Evolutionary conservation across 305 asterid species (phyloP), one percentile per base, ranked within the genome.

Genomic region (Fraxinus velutina): DNA sequence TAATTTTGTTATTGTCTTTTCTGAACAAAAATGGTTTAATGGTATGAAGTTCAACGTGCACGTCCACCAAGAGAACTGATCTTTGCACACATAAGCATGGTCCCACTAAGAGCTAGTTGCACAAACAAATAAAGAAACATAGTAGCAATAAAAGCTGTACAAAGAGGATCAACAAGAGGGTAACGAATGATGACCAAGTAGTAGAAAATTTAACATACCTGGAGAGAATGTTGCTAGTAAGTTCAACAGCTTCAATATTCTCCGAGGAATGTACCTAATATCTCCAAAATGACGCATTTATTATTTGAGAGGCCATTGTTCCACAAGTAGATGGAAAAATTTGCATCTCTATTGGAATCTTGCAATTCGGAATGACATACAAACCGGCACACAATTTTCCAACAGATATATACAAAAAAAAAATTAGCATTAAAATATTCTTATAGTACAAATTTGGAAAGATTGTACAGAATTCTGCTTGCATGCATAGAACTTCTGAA

Each of bases 201-300:
- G 60, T 84, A 10, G 64, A 37, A 30, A 83, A 70, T 24, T 78
- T 82, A 83, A 83, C 87, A 83, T 88, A 94, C 99, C 99, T 91
- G 68, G 97, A 90, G 80, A 88, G 86, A 84, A 89, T 78, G 73
- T 84, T 90, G 84, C 92, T 89, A 73, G 97, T 94, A 85, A 79
- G 79, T 85, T 96, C 97, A 87, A 96, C 97, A 79, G 98, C 95
- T 81, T 90, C 97, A 85, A 96, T 86, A 90, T 92, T 96, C 88
- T 92, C 95, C 17, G 44, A 76, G 75, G 97, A 87, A 82, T 96
- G 99, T 78, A 96, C 93, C 99, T 95, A 89, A 86, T 77, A 84
- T 80, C 78, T 73, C 89, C 87, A 88, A 88, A 84, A 86, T 44
- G 70, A 83, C 85, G 71, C 29, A 78, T 85, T 78, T 84, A 85